phyloP scores from a whole-genome alignment of 1,284 basidiomycete genomes.

The Dichomitus squalens region DNA sequence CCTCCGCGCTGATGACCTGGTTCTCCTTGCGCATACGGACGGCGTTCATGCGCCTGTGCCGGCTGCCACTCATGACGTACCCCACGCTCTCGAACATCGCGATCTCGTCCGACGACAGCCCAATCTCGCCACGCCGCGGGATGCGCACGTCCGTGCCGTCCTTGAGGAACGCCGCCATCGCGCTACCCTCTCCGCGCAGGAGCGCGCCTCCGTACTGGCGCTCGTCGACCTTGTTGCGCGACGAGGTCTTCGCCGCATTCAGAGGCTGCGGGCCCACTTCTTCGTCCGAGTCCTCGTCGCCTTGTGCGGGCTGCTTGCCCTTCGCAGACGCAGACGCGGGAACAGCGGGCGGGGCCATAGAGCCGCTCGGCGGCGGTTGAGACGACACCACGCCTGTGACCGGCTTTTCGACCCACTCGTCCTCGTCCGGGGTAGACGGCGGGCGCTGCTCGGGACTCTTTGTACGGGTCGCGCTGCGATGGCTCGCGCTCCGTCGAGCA shows the following conservation, averaged over 20 bases:
- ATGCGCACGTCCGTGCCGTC: constrained; percentile 90
- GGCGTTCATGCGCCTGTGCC: constrained; percentile 95
- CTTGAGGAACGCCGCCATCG: constrained; percentile 94
- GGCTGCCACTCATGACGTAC: constrained; percentile 98
- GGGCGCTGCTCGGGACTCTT: constrained; percentile 33
- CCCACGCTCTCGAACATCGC: constrained; percentile 86
- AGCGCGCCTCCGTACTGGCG: constrained; percentile 85
- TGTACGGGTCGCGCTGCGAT: constrained; percentile 30
- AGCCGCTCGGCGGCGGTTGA: constrained; percentile 18
- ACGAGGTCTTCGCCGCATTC: constrained; percentile 34
- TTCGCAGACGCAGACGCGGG: constrained; percentile 5
- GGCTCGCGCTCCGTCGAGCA: constrained; percentile 21
- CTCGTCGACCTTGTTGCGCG: constrained; percentile 64
- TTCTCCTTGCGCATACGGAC: constrained; percentile 98
- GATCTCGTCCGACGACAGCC: constrained; percentile 86
- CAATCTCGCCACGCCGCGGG: constrained; percentile 98
- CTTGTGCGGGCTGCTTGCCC: constrained; percentile 4
- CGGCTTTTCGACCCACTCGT: constrained; percentile 75
- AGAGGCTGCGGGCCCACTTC: constrained; percentile 64
- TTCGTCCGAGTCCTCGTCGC: constrained; percentile 47
- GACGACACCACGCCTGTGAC: constrained; percentile 28
- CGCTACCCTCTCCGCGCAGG: constrained; percentile 92
- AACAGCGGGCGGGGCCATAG: constrained; percentile 23
- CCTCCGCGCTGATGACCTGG: constrained; percentile 97
- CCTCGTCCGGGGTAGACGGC: constrained; percentile 45